Percentiles rank a stretch among this genome's conserved stretches.
Conservation (phyloP, 2,329 filamentous ascomycete species). For the Penicillium sp. region DNA sequence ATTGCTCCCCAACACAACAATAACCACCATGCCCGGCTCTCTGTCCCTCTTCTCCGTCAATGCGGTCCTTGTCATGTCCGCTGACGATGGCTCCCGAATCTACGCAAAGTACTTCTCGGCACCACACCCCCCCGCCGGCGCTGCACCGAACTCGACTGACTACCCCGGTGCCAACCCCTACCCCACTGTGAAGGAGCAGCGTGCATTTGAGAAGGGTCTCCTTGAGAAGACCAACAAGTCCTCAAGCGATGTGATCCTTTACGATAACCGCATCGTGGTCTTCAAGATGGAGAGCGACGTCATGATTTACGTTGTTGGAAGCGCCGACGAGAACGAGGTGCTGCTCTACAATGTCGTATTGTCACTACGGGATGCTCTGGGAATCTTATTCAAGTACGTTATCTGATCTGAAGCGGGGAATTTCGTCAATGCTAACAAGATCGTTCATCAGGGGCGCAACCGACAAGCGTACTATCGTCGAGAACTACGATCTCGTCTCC, state of each 20-base stretch:
- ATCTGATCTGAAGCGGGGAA: conserved; percentile 12
- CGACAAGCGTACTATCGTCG: conserved; percentile 95
- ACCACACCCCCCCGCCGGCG: conserved; percentile 63
- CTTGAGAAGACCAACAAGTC: conserved; percentile 95
- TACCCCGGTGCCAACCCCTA: conserved; percentile 73
- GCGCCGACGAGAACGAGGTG: conserved; percentile 92
- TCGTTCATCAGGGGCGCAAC: conserved; percentile 70
- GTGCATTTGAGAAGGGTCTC: conserved; percentile 92
- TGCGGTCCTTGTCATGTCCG: conserved; percentile 73
- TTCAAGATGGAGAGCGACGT: conserved; percentile 99
- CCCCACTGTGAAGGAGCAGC: conserved; percentile 86
- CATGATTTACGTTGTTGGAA: conserved; percentile 91
- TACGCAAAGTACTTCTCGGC: conserved; percentile 89
- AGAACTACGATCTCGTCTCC: conserved; percentile 96
- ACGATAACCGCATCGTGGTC: conserved; percentile 92
- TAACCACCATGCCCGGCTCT: conserved; percentile 63
- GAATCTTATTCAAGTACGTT: conserved; percentile 83
- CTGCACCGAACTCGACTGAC: conserved; percentile 54
- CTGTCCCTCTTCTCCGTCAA: conserved; percentile 75
- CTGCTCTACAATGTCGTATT: conserved; percentile 92
- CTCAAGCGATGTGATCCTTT: conserved; percentile 91
- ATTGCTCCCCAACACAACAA: conserved; percentile 13
- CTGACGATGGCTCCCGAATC: conserved; percentile 85
- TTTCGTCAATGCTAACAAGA: conserved; percentile 15
- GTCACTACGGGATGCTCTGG: conserved; percentile 83